These are phyloP conservation scores for Nicotiana tomentosiformis DNA, from an alignment of 257 asterid genomes.

Conservation along the genomic window DNA sequence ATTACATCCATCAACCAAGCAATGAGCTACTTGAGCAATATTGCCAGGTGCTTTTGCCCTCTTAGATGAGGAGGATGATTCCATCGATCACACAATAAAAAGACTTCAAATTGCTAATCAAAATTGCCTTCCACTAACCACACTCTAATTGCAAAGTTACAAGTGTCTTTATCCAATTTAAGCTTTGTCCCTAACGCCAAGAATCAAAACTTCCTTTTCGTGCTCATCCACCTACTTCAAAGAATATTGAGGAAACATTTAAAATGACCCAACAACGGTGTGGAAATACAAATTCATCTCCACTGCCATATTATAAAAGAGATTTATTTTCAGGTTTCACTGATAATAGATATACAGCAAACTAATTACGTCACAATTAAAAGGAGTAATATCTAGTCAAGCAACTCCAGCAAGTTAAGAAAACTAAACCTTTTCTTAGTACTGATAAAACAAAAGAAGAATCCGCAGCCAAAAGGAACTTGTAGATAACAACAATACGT, in stretches of 20 bases:
- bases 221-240: neutral
- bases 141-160: neutral
- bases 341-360: neutral
- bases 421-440: neutral
- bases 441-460: neutral
- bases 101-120: neutral
- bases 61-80: slow-evolving; percentile 45
- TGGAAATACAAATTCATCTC: too few relatives aligned
- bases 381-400: neutral
- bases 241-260: neutral
- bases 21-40: slow-evolving; percentile 43
- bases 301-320: too few relatives aligned
- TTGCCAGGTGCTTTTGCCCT: slow-evolving; percentile 58
- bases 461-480: neutral
- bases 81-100: slow-evolving; percentile 32
- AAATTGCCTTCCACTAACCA: neutral
- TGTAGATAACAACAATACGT: neutral
- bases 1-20: slow-evolving; percentile 84
- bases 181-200: neutral
- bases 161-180: slow-evolving; percentile 10
- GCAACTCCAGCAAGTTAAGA: neutral
- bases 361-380: neutral
- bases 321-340: neutral
- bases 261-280: neutral
- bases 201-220: neutral